A percentile compares a stretch with the other conserved stretches of the same genome.
Conservation (phyloP, 805 yeast genomes). For the Diddensiella santjacobensis region DNA sequence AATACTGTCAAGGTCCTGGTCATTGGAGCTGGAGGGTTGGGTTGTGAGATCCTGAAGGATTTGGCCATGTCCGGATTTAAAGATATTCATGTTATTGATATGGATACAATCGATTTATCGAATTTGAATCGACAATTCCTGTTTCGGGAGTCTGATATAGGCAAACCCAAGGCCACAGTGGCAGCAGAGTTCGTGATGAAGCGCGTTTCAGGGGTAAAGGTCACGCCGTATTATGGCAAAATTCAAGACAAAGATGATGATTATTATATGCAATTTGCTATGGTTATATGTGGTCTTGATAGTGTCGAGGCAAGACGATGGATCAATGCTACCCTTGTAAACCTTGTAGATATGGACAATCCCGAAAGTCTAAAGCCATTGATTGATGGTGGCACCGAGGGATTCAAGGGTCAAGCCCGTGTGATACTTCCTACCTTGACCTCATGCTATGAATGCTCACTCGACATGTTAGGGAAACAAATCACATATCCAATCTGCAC, state of each 20-base stretch:
- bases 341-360: constrained; percentile 50
- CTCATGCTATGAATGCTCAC: constrained; percentile 90
- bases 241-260: constrained; percentile 60
- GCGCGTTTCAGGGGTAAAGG: constrained; percentile 40
- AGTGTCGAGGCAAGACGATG: constrained; percentile 86
- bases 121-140: constrained; percentile 74
- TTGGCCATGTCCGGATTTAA: constrained; percentile 66
- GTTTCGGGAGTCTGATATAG: constrained; percentile 58
- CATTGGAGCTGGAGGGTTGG: constrained; percentile 81
- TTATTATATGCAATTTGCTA: constrained; percentile 63
- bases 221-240: constrained; percentile 59
- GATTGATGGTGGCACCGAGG: constrained; percentile 95
- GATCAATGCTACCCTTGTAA: constrained; percentile 69
- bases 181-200: constrained; percentile 56
- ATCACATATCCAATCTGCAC: constrained; percentile 86
- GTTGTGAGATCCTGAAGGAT: constrained; percentile 75
- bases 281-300: constrained; percentile 85
- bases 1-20: constrained; percentile 33
- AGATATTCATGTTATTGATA: constrained; percentile 65
- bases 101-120: constrained; percentile 79
- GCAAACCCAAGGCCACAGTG: constrained; percentile 59
- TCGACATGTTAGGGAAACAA: constrained; percentile 58
- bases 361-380: constrained; percentile 55
- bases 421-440: constrained; percentile 80
- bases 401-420: constrained; percentile 86